Conservation (phyloP, 2,329 filamentous ascomycete species). For the Pseudocercospora eumusae region DNA sequence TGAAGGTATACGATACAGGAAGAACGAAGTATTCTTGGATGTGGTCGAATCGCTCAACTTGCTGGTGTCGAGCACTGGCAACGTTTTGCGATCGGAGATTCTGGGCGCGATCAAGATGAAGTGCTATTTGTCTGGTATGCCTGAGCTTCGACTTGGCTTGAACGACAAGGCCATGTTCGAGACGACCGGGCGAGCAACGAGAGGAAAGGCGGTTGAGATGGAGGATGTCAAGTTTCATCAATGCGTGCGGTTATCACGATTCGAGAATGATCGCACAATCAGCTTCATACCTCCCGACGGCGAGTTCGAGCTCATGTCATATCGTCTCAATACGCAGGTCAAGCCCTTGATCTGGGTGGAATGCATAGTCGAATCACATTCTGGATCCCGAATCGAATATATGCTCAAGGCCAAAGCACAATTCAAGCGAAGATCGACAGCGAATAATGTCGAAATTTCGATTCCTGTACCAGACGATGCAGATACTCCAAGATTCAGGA, state of each 20-base stretch:
- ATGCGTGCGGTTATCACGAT: conserved; percentile 90
- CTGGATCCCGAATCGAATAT: conserved; percentile 93
- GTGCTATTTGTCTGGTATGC: conserved; percentile 98
- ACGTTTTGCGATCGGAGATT: conserved; percentile 93
- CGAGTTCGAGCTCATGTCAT: conserved; percentile 99
- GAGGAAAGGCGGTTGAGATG: conserved; percentile 98
- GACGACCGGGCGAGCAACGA: conserved; percentile 87
- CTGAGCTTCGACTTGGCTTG: conserved; percentile 85
- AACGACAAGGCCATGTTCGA: conserved; percentile 99
- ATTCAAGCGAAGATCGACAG: conserved; percentile 95
- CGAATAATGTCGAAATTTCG: conserved; percentile 97
- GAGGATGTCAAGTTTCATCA: conserved; percentile 99
- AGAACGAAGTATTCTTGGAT: conserved; percentile 98
- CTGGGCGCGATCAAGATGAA: conserved; percentile 99
- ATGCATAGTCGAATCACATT: conserved; percentile 94
- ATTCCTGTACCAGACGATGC: conserved; percentile 97
- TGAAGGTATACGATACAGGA: conserved; percentile 96
- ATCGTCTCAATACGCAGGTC: conserved; percentile 96
- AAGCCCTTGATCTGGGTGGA: conserved; percentile 99
- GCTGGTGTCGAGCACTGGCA: conserved; percentile 89
- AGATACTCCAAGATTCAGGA: conserved; percentile 92
- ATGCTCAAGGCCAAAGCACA: conserved; percentile 98
- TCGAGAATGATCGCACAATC: conserved; percentile 98
- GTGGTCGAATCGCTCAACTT: conserved; percentile 96
- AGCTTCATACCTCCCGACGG: conserved; percentile 98